A percentile compares a stretch with the other conserved stretches of the same genome.
These are phyloP conservation scores for Pyrenopolyporus hunteri DNA, from an alignment of 495 filamentous ascomycete genomes.

Conservation along the genomic window DNA sequence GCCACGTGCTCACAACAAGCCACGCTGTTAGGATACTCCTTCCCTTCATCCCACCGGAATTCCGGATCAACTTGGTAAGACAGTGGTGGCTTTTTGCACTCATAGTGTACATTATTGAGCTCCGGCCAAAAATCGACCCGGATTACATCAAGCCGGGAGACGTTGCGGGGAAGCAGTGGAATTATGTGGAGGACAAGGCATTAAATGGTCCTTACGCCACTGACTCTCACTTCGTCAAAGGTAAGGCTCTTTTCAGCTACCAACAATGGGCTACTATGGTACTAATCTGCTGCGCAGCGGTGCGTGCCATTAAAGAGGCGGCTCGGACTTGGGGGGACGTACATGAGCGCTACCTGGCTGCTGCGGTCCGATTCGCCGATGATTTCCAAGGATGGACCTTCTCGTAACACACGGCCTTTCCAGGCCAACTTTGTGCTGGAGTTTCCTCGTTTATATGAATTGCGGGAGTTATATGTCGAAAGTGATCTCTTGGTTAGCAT, in stretches of 20 bases:
- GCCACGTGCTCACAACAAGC: conserved; percentile 80
- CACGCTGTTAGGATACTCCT: conserved; percentile 87
- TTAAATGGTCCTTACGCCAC: conserved; percentile 66
- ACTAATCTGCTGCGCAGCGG: conserved; percentile 49
- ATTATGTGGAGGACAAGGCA: conserved; percentile 71
- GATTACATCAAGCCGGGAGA: conserved; percentile 67
- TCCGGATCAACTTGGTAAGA: conserved; percentile 72
- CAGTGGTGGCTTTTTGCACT: conserved; percentile 90
- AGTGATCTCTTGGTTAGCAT: conserved; percentile 1
- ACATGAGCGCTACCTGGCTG: conserved; percentile 74
- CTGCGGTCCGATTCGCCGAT: conserved; percentile 78
- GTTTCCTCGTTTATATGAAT: neutral
- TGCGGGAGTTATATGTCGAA: neutral
- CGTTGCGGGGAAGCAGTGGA: conserved; percentile 71
- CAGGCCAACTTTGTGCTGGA: neutral
- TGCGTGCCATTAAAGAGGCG: conserved; percentile 75
- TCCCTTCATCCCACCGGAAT: conserved; percentile 74
- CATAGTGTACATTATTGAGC: conserved; percentile 74
- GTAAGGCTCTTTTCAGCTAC: conserved; percentile 40
- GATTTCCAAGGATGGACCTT: conserved; percentile 77
- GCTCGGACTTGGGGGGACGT: conserved; percentile 85
- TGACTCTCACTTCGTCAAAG: conserved; percentile 85
- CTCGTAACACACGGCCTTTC: conserved; percentile 8
- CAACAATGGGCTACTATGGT: neutral
- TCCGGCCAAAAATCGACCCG: conserved; percentile 71